Evolutionary conservation across 495 filamentous ascomycete species (phyloP).

Genomic region (Aspergillus heteromorphus): DNA sequence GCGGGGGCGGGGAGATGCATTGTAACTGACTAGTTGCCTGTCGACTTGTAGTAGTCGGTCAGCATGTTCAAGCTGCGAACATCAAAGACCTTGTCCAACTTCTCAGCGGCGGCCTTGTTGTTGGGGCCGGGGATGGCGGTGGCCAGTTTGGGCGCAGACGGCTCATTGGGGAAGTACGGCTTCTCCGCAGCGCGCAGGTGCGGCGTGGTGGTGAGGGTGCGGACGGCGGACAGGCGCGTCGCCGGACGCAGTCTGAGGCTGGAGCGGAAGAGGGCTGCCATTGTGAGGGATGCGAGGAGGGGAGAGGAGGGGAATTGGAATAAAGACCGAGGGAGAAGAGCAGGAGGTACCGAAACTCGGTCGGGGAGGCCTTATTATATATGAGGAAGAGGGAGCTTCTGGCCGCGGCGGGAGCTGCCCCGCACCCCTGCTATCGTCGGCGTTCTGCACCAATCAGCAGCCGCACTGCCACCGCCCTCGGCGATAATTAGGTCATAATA

Average conservation of each 20-base stretch:
- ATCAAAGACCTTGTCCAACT: conserved; percentile 85
- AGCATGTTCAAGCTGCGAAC: conserved; percentile 91
- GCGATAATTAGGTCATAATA: background rate
- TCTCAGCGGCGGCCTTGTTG: conserved; percentile 62
- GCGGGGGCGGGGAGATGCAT: conserved; percentile 14
- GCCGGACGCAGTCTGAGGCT: conserved; percentile 37
- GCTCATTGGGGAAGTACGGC: conserved; percentile 68
- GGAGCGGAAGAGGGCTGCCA: conserved; percentile 42
- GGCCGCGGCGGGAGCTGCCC: conserved; percentile 1
- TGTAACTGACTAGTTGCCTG: conserved; percentile 50
- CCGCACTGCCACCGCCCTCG: conserved; percentile 1
- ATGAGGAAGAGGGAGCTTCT: background rate
- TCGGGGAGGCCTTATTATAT: background rate
- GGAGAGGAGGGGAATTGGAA: background rate
- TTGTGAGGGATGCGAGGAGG: conserved; percentile 18
- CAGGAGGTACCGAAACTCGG: background rate
- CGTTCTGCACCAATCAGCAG: conserved; percentile 16
- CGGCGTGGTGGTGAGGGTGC: conserved; percentile 38
- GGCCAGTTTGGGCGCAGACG: conserved; percentile 63
- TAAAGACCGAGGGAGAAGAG: background rate
- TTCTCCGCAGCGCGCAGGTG: conserved; percentile 39
- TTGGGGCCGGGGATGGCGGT: conserved; percentile 82
- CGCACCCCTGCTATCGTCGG: conserved; percentile 9
- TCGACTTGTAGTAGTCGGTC: conserved; percentile 67
- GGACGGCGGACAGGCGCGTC: conserved; percentile 32